Percentiles rank a stretch among this genome's conserved stretches.
Evolutionary conservation across 345 rosid genomes (phyloP).

Genomic region (Conringia planisiliqua): DNA sequence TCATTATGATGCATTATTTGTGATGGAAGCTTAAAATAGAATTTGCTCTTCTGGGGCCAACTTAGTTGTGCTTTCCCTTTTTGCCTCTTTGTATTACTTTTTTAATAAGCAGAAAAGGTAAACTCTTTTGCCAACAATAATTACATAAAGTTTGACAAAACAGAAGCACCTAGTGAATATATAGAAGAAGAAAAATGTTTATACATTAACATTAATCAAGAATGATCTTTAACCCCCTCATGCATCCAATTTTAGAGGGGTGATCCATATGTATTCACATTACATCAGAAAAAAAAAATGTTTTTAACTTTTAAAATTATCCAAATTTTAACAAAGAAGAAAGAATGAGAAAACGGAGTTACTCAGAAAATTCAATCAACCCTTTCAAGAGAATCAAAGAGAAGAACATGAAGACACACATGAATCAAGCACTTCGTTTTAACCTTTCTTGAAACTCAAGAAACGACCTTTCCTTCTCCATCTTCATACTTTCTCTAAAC

Average conservation of each 20-base stretch:
- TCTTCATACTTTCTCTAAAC: slow-evolving; percentile 57
- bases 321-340: not conserved
- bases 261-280: slow-evolving; percentile 15
- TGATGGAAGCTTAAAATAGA: slow-evolving; percentile 11
- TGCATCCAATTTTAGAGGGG: not conserved
- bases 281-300: not conserved
- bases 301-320: not conserved
- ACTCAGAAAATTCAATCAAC: slow-evolving; percentile 1
- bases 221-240: not conserved
- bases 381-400: not conserved
- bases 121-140: not conserved
- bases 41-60: slow-evolving; percentile 23
- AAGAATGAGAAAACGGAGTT: slow-evolving; percentile 6
- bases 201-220: not conserved
- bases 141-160: not conserved
- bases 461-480: slow-evolving; percentile 59
- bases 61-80: slow-evolving; percentile 24
- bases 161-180: not conserved
- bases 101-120: not conserved
- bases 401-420: not conserved
- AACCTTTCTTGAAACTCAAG: slow-evolving; percentile 71
- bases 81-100: slow-evolving; percentile 2
- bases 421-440: slow-evolving; percentile 46
- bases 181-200: not conserved
- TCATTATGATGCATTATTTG: slow-evolving; percentile 24